Percentiles rank a stretch among this genome's conserved stretches.
Evolutionary conservation across 1,284 basidiomycete genomes (phyloP).

Genomic region (Boletus semigastroideus): DNA sequence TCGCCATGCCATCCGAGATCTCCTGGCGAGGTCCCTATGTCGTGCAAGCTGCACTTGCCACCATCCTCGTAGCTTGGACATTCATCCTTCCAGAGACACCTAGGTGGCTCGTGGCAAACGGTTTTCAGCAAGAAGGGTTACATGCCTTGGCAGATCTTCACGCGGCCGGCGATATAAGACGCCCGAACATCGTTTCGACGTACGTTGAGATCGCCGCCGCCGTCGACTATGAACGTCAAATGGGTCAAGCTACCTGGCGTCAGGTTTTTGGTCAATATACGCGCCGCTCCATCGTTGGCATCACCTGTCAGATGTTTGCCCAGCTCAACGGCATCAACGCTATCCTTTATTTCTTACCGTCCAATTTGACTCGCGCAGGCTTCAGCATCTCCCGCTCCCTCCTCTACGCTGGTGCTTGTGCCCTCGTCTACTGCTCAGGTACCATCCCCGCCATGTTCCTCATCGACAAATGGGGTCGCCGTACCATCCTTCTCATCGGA

Average conservation of each 20-base stretch:
- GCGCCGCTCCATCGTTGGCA: constrained; percentile 44
- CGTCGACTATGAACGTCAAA: constrained; percentile 40
- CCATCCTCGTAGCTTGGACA: constrained; percentile 44
- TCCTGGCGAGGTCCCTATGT: constrained; percentile 57
- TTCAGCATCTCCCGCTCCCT: constrained; percentile 45
- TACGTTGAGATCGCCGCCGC: constrained; percentile 44
- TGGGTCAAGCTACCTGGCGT: constrained; percentile 44
- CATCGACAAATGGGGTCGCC: constrained; percentile 55
- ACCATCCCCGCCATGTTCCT: constrained; percentile 58
- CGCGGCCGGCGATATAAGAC: constrained; percentile 41
- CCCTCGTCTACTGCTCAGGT: constrained; percentile 57
- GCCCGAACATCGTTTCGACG: constrained; percentile 38
- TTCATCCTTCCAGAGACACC: constrained; percentile 55
- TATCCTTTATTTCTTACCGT: constrained; percentile 55
- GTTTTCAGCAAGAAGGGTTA: constrained; percentile 46
- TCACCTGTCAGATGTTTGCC: constrained; percentile 54
- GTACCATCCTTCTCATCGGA: constrained; percentile 50
- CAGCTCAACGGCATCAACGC: constrained; percentile 61
- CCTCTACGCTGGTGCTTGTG: constrained; percentile 52
- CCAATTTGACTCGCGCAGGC: constrained; percentile 50
- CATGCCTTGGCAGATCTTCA: constrained; percentile 50
- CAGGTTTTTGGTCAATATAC: constrained; percentile 50
- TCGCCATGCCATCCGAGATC: constrained; percentile 46
- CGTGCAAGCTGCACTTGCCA: constrained; percentile 46
- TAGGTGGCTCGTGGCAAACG: constrained; percentile 53